A percentile compares a stretch with the other conserved stretches of the same genome.
These are phyloP conservation scores for Fusarium protoensiforme DNA, from an alignment of 2,329 filamentous ascomycete genomes.

Conservation along the genomic window DNA sequence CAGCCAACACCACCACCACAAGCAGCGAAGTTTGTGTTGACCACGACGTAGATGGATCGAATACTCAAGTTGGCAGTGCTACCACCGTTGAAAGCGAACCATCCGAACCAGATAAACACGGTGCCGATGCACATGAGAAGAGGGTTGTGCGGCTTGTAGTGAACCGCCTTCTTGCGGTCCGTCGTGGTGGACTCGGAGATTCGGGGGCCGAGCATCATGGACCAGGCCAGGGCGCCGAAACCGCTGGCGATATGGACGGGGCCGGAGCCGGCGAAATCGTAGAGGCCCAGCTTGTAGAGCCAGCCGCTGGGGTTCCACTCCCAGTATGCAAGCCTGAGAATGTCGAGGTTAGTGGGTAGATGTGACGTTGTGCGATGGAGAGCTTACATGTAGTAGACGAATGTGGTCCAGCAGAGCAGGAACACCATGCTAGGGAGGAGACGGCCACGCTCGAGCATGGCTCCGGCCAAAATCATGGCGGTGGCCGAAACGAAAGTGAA, in stretches of 20 bases:
- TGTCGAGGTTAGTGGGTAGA: accelerated
- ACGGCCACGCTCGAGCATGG: conserved; percentile 51
- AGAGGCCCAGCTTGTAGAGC: conserved; percentile 69
- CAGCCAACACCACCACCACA: conserved; percentile 65
- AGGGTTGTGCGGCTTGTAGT: conserved; percentile 69
- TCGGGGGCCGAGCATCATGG: conserved; percentile 70
- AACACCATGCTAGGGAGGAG: conserved; percentile 67
- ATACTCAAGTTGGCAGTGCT: conserved; percentile 63
- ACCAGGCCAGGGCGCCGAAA: conserved; percentile 72
- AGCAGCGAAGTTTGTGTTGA: conserved; percentile 69
- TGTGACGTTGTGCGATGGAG: accelerated
- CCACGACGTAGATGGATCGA: conserved; percentile 64
- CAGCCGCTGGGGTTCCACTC: conserved; percentile 76
- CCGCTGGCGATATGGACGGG: conserved; percentile 73
- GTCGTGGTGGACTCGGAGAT: conserved; percentile 29
- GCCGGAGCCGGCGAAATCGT: conserved; percentile 71
- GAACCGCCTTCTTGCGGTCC: conserved; percentile 29
- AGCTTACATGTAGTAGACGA: conserved; percentile 65
- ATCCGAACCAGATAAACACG: conserved; percentile 73
- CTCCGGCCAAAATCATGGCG: conserved; percentile 53
- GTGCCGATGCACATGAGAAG: conserved; percentile 73
- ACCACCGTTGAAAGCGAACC: conserved; percentile 65
- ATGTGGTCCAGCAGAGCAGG: conserved; percentile 70
- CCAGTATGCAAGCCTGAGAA: conserved; percentile 66
- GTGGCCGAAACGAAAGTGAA: conserved; percentile 52